Conservation (phyloP, 129 eudicot species). For the Pseudognaphalium luteoalbum region DNA sequence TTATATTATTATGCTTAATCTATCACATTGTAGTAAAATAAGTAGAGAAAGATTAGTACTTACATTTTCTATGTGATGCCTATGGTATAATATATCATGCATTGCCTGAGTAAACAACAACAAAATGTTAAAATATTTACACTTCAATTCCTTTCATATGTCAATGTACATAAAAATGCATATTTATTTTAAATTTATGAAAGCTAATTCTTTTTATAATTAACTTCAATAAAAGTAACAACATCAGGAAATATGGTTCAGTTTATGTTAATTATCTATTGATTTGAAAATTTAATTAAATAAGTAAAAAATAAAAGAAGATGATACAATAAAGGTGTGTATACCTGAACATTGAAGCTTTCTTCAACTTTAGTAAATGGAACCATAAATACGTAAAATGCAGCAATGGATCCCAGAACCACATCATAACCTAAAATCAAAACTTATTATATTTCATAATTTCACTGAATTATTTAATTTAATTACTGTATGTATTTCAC, state of each 20-base stretch:
- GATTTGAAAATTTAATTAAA: too few species aligned
- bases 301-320: background rate
- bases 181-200: too few species aligned
- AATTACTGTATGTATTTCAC: background rate
- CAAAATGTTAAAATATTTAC: slow-evolving; percentile 10
- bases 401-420: slow-evolving; percentile 83
- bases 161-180: background rate
- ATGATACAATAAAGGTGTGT: background rate
- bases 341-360: slow-evolving; percentile 96
- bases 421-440: slow-evolving; percentile 71
- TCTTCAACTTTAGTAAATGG: slow-evolving; percentile 99
- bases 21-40: background rate
- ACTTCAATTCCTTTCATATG: slow-evolving; percentile 6
- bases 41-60: slow-evolving; percentile 22
- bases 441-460: background rate
- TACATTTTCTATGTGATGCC: slow-evolving; percentile 80
- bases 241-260: background rate
- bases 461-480: background rate
- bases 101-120: slow-evolving; percentile 60
- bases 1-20: too few species aligned
- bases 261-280: too few species aligned
- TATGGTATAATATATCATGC: slow-evolving; percentile 83
- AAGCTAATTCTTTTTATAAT: too few species aligned
- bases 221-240: background rate
- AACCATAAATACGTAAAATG: slow-evolving; percentile 73